A percentile compares a stretch with the other conserved stretches of the same genome.
Conservation (phyloP, 371 early-diverging fungal genomes). For the Apophysomyces ossiformis region DNA sequence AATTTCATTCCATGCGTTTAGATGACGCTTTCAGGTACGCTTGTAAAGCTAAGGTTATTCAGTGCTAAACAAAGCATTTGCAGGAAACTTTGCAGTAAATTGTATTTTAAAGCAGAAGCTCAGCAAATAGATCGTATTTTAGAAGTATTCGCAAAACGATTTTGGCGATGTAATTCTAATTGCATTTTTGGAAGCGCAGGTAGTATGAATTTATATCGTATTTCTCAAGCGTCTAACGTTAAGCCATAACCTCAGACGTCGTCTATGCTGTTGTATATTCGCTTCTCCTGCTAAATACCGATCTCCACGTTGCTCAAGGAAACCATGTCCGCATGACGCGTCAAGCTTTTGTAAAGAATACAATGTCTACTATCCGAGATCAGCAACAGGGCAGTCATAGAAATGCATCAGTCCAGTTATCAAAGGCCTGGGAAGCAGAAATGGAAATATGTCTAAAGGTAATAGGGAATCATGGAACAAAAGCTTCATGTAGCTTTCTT, state of each 20-base stretch:
- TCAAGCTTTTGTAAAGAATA: constrained; percentile 65
- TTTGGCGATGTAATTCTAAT: constrained; percentile 80
- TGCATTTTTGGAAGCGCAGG: constrained; percentile 57
- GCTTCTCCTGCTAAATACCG: constrained; percentile 89
- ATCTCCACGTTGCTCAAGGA: constrained; percentile 83
- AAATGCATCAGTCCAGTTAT: constrained; percentile 30
- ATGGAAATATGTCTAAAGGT: constrained; percentile 48
- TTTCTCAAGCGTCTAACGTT: background rate
- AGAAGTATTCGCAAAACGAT: constrained; percentile 78
- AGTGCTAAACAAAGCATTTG: background rate
- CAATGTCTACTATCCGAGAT: constrained; percentile 56
- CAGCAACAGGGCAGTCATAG: constrained; percentile 43
- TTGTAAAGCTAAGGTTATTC: background rate
- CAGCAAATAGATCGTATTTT: constrained; percentile 92
- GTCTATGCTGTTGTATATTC: constrained; percentile 90
- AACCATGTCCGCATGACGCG: constrained; percentile 66
- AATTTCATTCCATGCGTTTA: constrained; percentile 71
- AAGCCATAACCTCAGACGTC: constrained; percentile 46
- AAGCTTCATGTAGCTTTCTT: constrained; percentile 21
- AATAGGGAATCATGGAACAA: constrained; percentile 8
- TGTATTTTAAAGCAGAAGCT: constrained; percentile 88
- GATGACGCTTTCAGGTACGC: constrained; percentile 79
- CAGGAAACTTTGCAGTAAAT: constrained; percentile 71
- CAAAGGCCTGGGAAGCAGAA: constrained; percentile 46
- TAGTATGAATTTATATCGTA: constrained; percentile 13